Base-by-base conservation (phyloP, 176 grass and related monocot genomes). In the Lolium perenne region DNA sequence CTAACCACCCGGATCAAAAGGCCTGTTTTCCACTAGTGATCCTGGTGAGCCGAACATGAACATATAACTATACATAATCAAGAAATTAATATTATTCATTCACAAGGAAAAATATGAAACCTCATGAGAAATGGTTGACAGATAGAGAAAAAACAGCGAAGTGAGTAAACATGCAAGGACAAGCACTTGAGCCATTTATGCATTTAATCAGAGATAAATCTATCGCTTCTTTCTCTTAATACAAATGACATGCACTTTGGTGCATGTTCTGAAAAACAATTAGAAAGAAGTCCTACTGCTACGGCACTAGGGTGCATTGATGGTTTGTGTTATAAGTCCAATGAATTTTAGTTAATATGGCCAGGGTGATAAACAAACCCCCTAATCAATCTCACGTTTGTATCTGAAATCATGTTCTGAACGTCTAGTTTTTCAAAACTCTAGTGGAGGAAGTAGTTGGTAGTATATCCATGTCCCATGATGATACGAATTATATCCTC, bases 401-500 rank as follows among this genome's bases (percentile, higher is more conserved):
- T 63, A 25, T 63, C 10, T 26, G 21, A 63, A 63, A 25, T 25
- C 60, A 63, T 26, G 10, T 63, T 26, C 60, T 25, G 22, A 63
- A 26, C 11, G 10, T 63, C 22, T 25, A 26, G 60, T 63, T 23
- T 13, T 63, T 26, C 10, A 63, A 63, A 25, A 63, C 10, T 26
- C 22, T 4, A 63, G 22, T 26, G 60, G 60, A 63, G 10, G 10
- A 22, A 63, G 10, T 77, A 54, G n/a, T 48, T 71, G 8, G 2
- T 71, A 14, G 20, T 61, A 76, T 71, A 38, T 59, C 7, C 3
- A 5, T 80, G 32, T 35, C 32, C 41, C 41, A 6, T 43, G 13
- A 41, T 63, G 48, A 17, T 71, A 87, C 77, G 62, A 70, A 13
- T 35, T 35, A 35, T 60, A 83, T 12, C 57, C 17, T 83, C 1